Base-by-base conservation (phyloP, 2,329 filamentous ascomycete species). In the Diplocarpon rosae region DNA sequence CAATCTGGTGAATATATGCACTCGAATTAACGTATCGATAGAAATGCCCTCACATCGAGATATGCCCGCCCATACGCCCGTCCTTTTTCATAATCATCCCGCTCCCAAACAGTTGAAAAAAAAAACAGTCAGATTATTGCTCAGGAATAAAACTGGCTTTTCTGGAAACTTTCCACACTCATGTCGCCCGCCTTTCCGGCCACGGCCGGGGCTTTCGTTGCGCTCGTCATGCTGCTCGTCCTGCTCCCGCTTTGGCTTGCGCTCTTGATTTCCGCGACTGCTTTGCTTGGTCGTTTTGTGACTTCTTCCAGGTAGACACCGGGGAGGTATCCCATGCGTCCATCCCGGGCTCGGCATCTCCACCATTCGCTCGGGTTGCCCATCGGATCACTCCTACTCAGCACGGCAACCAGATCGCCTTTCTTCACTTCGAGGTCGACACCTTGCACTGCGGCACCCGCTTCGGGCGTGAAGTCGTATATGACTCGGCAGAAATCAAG, bases 321-420 rank as follows among this genome's bases (percentile, higher is more conserved):
- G 2, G 93, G 92, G 5, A 98, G 73, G 61, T 96, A 98, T 7
- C 92, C 92, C 57, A 95, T 81, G 20, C 87, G 76, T 37, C 88
- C 89, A 61, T 96, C 88, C 49, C 92, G 76, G 12, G 90, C 84
- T 44, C 92, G 77, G 66, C 93, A 98, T 53, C 83, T 80, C 92
- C 92, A 98, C 92, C 92, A 98, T 61, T 98, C 90, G 42, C 85
- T 92, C 4, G 87, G 78, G 56, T 92, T 88, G 35, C 92, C 92
- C 59, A 90, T 77, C 0, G 92, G 92, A 58, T 98, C 92, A 14
- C 79, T 84, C 69, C 95, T 95, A 68, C 82, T 83, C 43, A 98
- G 73, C 1, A 98, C 88, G 20, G 92, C 92, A 13, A 98, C 89
- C 42, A 96, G 79, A 57, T 98, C 92, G 48, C 90, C 90, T 69